Conservation (phyloP, 495 filamentous ascomycete species). For the Hyaloscypha bicolor region DNA sequence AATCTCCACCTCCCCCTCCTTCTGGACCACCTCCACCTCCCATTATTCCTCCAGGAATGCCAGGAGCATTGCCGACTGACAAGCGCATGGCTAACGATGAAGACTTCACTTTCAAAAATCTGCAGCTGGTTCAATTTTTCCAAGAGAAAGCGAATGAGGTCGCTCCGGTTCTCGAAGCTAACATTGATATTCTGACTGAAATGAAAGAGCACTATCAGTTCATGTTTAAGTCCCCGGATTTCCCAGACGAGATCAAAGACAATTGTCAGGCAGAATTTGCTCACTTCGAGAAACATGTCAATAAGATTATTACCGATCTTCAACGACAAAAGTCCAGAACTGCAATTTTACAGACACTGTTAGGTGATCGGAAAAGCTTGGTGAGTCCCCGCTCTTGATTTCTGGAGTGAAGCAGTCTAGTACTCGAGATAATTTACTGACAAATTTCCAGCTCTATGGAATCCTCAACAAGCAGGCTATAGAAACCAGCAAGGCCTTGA, state of each 20-base stretch:
- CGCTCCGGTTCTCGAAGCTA: conserved; percentile 38
- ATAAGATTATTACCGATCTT: conserved; percentile 31
- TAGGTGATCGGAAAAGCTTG: conserved; percentile 34
- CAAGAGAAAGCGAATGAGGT: conserved; percentile 44
- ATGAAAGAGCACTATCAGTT: conserved; percentile 37
- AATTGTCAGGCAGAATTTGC: conserved; percentile 23
- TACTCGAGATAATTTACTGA: not conserved
- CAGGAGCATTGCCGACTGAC: conserved; percentile 11
- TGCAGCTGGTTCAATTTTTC: conserved; percentile 43
- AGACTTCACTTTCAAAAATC: conserved; percentile 39
- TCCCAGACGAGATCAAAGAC: conserved; percentile 14
- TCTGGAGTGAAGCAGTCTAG: no score
- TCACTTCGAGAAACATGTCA: conserved; percentile 29
- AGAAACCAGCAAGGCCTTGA: conserved; percentile 36
- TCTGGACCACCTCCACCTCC: conserved; percentile 5
- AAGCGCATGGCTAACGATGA: conserved; percentile 16
- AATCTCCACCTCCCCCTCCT: not conserved
- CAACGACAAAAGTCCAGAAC: conserved; percentile 33
- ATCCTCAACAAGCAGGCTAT: conserved; percentile 36
- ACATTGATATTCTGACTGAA: conserved; percentile 39
- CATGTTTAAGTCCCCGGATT: conserved; percentile 17
- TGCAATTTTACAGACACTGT: conserved; percentile 30
- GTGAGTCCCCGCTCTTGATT: no score
- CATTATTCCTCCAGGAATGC: conserved; percentile 20
- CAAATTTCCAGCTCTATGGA: conserved; percentile 32